Percentiles rank a stretch among this genome's conserved stretches.
Evolutionary conservation across 2,329 filamentous ascomycete species (phyloP).

Genomic region (Parascedosporium putredinis): DNA sequence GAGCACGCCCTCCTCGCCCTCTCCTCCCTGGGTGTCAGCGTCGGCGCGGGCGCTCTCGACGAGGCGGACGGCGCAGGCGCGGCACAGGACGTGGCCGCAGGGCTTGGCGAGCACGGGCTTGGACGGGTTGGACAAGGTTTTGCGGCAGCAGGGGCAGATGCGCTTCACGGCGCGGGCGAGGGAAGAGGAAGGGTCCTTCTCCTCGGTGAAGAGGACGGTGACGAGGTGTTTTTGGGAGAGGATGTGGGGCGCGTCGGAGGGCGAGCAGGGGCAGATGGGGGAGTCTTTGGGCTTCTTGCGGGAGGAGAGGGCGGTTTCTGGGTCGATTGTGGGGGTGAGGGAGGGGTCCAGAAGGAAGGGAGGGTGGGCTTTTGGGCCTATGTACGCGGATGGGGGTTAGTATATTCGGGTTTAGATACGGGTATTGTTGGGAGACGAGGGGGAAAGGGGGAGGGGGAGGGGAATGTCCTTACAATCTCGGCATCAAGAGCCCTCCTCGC

Average conservation of each 20-base stretch:
- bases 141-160: constrained; percentile 77
- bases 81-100: constrained; percentile 87
- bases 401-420: constrained; percentile 8
- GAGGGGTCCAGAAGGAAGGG: constrained; percentile 88
- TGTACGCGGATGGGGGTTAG: constrained; percentile 17
- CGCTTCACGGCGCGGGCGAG: constrained; percentile 32
- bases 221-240: constrained; percentile 73
- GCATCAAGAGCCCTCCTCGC: constrained; percentile 60
- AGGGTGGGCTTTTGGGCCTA: constrained; percentile 53
- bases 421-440: not conserved
- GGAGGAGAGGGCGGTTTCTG: constrained; percentile 40
- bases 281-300: constrained; percentile 53
- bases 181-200: constrained; percentile 30
- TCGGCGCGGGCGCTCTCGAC: constrained; percentile 49
- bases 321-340: constrained; percentile 51
- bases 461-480: constrained; percentile 40
- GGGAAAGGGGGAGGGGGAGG: constrained; percentile 26
- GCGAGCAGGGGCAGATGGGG: constrained; percentile 69
- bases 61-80: constrained; percentile 43
- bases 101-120: constrained; percentile 75
- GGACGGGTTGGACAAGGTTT: constrained; percentile 69
- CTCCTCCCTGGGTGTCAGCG: no score
- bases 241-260: constrained; percentile 53
- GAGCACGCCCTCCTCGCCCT: constrained; percentile 34
- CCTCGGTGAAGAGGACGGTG: constrained; percentile 65